Evolutionary conservation across 129 eudicot genomes (phyloP).

Genomic region (Heracleum sosnowskyi): DNA sequence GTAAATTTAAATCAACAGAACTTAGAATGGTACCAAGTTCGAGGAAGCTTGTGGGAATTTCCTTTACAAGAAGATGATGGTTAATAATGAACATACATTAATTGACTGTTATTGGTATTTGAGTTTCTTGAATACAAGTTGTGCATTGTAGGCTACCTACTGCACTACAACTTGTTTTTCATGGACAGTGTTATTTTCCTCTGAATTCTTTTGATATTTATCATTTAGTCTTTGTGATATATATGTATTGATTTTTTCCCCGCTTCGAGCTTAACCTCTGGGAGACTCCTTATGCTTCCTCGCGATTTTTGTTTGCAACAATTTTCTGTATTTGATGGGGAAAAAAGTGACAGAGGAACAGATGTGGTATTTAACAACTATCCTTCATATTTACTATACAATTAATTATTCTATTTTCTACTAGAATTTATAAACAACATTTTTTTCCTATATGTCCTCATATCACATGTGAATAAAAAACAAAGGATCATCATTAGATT

Average conservation of each 20-base stretch:
- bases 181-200: neutral
- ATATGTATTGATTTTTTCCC: too few relatives aligned
- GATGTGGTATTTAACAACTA: neutral
- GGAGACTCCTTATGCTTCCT: neutral
- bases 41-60: neutral
- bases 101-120: neutral
- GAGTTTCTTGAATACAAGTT: neutral
- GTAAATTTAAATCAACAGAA: neutral
- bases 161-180: neutral
- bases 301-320: neutral
- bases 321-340: neutral
- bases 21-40: neutral
- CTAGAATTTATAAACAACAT: neutral
- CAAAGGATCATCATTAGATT: neutral
- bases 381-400: neutral
- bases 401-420: neutral
- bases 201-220: neutral
- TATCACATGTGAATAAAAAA: neutral
- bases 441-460: neutral
- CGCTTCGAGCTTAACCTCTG: too few relatives aligned
- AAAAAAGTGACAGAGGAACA: neutral
- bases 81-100: neutral
- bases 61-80: neutral
- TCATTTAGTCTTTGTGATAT: neutral
- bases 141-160: neutral